Percentiles rank a stretch among this genome's conserved stretches.
Conservation (phyloP, 352 stramenopile genomes). For the Globisporangium heterothallicum region DNA sequence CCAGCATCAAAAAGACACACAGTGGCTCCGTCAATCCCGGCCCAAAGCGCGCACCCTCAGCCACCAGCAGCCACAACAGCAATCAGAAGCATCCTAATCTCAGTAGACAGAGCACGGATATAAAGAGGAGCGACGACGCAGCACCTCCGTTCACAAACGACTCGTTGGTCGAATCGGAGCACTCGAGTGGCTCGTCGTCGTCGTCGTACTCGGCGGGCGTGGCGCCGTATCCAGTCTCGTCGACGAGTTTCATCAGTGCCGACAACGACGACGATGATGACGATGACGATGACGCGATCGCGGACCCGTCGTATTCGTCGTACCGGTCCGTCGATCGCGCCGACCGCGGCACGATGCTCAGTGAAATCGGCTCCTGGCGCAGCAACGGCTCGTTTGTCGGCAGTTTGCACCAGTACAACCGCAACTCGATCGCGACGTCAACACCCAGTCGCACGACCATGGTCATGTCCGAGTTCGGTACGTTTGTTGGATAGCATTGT, state of each 20-base stretch:
- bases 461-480: conserved; percentile 9
- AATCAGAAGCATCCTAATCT: too few relatives aligned
- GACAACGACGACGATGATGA: conserved; percentile 12
- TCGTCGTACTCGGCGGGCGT: conserved; percentile 10
- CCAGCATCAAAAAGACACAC: too few relatives aligned
- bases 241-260: neutral
- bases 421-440: conserved; percentile 17
- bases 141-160: conserved; percentile 2
- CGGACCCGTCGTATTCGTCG: conserved; percentile 4
- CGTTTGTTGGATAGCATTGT: too few relatives aligned
- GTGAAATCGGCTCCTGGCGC: conserved; percentile 9
- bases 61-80: too few relatives aligned
- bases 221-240: conserved; percentile 1
- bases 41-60: too few relatives aligned
- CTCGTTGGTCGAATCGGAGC: conserved; percentile 29
- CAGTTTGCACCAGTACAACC: conserved; percentile 15
- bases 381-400: conserved; percentile 16
- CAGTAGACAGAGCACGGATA: too few relatives aligned
- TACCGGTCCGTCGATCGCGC: conserved; percentile 24
- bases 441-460: conserved; percentile 13
- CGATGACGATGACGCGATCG: conserved; percentile 17
- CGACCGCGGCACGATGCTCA: conserved; percentile 30
- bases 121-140: too few relatives aligned
- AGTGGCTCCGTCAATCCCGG: too few relatives aligned
- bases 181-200: conserved; percentile 24